Percentiles rank a stretch among this genome's conserved stretches.
phyloP scores from a whole-genome alignment of 805 yeast genomes.

The Cyberlindnera mississippiensis region DNA sequence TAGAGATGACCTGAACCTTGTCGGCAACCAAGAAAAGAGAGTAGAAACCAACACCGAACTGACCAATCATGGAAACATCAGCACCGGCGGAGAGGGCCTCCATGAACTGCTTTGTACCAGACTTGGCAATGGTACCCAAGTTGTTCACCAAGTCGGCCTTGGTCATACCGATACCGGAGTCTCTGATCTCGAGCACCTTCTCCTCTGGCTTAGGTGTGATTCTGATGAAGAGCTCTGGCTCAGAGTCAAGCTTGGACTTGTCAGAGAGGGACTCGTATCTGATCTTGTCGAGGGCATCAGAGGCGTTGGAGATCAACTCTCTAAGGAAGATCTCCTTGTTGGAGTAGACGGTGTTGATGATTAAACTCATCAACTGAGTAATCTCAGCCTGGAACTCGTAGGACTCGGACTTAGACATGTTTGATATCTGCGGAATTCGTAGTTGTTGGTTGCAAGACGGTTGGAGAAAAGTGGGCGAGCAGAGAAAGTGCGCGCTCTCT shows the following conservation, averaged over 20 bases:
- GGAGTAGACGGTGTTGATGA: conserved; percentile 99
- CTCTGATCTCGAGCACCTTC: conserved; percentile 94
- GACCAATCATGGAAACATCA: conserved; percentile 99
- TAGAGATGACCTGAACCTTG: conserved; percentile 96
- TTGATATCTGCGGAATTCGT: conserved; percentile 1
- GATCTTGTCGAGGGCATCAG: conserved; percentile 98
- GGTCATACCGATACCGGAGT: conserved; percentile 99
- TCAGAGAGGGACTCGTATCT: conserved; percentile 95
- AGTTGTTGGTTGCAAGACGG: too few relatives aligned
- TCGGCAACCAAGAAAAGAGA: conserved; percentile 98
- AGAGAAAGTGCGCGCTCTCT: too few relatives aligned
- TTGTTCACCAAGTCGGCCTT: conserved; percentile 98
- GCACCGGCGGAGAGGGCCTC: conserved; percentile 99
- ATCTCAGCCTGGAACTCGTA: conserved; percentile 99
- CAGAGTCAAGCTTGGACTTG: conserved; percentile 86
- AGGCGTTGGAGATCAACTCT: conserved; percentile 97
- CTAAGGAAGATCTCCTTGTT: conserved; percentile 99
- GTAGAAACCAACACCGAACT: conserved; percentile 99
- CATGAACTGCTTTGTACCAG: conserved; percentile 99
- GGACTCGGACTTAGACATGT: conserved; percentile 52
- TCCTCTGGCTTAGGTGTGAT: conserved; percentile 94
- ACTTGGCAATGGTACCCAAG: conserved; percentile 99
- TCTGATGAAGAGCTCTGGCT: conserved; percentile 96
- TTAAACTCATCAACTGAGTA: conserved; percentile 99
- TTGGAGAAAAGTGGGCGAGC: too few relatives aligned